Evolutionary conservation across 2,329 filamentous ascomycete species (phyloP).

Genomic region (Beauveria varroae): DNA sequence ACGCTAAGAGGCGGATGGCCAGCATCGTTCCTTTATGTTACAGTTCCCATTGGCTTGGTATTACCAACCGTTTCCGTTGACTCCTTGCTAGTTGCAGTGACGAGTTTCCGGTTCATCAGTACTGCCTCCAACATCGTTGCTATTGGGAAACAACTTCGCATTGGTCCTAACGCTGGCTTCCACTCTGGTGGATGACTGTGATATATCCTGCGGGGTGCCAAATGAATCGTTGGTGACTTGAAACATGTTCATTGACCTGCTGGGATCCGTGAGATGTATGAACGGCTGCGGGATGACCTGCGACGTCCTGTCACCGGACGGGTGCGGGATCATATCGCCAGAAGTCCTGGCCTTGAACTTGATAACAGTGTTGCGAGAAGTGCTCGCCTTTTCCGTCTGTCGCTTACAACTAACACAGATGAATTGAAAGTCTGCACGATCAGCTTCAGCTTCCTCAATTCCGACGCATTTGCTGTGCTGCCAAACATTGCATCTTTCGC

Average conservation of each 20-base stretch:
- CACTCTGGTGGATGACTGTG: not conserved
- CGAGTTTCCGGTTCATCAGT: not conserved
- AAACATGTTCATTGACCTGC: not conserved
- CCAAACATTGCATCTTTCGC: slow-evolving; percentile 92
- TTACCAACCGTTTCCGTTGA: not conserved
- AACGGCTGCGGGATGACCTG: not conserved
- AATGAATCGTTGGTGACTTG: not conserved
- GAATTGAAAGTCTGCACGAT: slow-evolving; percentile 80
- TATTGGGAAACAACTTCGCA: too few species aligned
- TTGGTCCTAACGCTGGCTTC: not conserved
- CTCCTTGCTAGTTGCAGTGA: not conserved
- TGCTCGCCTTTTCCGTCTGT: slow-evolving; percentile 57
- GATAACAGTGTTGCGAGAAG: slow-evolving; percentile 41
- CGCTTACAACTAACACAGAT: slow-evolving; percentile 71
- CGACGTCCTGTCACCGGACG: not conserved
- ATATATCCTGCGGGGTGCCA: not conserved
- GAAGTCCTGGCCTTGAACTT: slow-evolving; percentile 41
- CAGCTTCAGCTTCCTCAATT: slow-evolving; percentile 70
- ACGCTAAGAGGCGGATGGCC: not conserved
- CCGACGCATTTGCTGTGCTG: slow-evolving; percentile 91
- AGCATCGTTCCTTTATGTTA: not conserved
- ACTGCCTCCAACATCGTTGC: not conserved
- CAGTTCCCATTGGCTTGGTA: not conserved
- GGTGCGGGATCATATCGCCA: not conserved
- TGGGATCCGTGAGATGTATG: not conserved